Base-by-base conservation (phyloP, 129 eudicot genomes). In the Pulicaria dysenterica region DNA sequence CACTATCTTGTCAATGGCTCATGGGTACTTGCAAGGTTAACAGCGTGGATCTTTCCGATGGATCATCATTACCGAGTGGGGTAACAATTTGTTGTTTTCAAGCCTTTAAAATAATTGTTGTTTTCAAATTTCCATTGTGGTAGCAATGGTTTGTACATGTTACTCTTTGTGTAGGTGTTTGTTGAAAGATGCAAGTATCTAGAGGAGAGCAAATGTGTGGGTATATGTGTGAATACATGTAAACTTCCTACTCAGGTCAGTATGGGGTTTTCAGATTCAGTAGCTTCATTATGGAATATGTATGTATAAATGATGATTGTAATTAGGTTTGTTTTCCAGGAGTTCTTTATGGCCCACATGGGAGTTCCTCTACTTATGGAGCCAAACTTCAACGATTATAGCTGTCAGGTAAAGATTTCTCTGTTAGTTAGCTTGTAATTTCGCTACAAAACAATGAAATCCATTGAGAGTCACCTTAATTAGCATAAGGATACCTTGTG, bases 121-220 rank as follows among this genome's bases (percentile, higher is more conserved):
- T 54, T 56, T 46, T 57, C 16, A 10, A 34, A 5, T 11, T 54
- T 13, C 15, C 48, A n/a, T 40, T 42, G 59, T 50, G 59, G 46
- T 70, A 14, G 17, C 16, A 48, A 51, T 64, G 44, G 73, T 46
- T 48, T 51, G 8, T 54, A 58, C 53, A 47, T 64, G 24, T 63
- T 74, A 39, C 5, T 9, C 31, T 70, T 72, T 12, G 31, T 83
- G 72, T 73, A 90, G 98, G 98, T 93, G 57, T 84, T 83, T 74
- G 98, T 93, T 67, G 95, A 93, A 73, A 90, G 83, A 84, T 93
- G 98, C 95, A 90, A 90, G 87, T 93, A 93, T 73, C 83, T 93
- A 58, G 92, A 90, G 77, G 95, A 93, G 77, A 93, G 98, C 83
- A 93, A 90, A 80, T 93, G 98, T 77, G 95, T 93, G 6, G 98